phyloP scores from a whole-genome alignment of 2,329 filamentous ascomycete genomes.

The Coniochaeta sp. region DNA sequence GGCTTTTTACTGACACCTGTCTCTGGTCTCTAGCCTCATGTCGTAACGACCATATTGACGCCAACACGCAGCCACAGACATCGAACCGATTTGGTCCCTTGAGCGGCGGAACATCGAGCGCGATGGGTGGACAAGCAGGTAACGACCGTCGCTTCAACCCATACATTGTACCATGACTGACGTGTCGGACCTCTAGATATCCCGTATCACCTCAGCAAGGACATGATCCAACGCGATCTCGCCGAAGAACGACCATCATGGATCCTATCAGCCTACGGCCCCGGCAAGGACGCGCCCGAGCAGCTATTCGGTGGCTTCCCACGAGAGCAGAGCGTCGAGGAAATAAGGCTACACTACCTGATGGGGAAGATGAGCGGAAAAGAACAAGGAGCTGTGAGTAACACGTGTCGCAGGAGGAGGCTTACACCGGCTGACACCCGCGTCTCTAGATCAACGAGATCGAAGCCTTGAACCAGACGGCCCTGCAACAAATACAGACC shows the following conservation, averaged over 20 bases:
- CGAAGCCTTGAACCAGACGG: conserved; percentile 53
- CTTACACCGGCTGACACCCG: conserved; percentile 4
- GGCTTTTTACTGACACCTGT: background rate
- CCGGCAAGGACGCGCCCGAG: conserved; percentile 66
- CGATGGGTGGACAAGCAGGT: conserved; percentile 11
- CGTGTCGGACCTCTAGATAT: conserved; percentile 11
- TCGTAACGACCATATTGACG: conserved; percentile 45
- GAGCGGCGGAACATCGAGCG: conserved; percentile 7
- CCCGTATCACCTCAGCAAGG: conserved; percentile 47
- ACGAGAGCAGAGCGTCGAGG: conserved; percentile 83
- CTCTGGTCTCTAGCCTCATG: conserved; percentile 35
- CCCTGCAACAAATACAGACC: conserved; percentile 65
- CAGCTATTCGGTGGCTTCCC: conserved; percentile 76
- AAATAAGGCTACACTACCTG: conserved; percentile 72
- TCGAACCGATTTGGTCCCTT: conserved; percentile 50
- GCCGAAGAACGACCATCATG: conserved; percentile 68
- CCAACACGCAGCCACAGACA: conserved; percentile 19
- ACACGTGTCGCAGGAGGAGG: conserved; percentile 12
- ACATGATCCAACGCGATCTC: conserved; percentile 60
- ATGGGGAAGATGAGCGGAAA: conserved; percentile 53
- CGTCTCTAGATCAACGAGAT: conserved; percentile 53
- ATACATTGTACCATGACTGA: background rate
- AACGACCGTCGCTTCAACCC: conserved; percentile 23
- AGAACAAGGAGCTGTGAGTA: conserved; percentile 41
- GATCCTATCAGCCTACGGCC: conserved; percentile 82